A percentile compares a stretch with the other conserved stretches of the same genome.
Evolutionary conservation across 331 rosid genomes (phyloP).

Genomic region (Cydonia oblonga): DNA sequence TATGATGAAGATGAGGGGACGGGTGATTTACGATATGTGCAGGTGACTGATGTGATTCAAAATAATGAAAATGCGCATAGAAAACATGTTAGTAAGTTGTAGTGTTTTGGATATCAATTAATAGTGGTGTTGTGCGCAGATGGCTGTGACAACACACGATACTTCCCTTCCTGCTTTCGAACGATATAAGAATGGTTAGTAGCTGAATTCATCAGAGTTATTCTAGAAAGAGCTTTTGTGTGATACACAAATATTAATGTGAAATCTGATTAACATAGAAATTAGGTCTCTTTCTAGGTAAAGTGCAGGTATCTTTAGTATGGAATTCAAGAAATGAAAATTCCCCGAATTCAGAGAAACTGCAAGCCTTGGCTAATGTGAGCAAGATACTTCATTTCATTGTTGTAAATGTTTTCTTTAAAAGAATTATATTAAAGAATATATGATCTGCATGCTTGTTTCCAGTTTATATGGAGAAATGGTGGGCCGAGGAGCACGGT

Average conservation of each 20-base stretch:
- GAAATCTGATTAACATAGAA: background rate
- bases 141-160: constrained; percentile 87
- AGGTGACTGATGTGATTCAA: constrained; percentile 32
- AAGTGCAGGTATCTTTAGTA: constrained; percentile 82
- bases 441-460: background rate
- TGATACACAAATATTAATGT: background rate
- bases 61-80: background rate
- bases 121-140: constrained; percentile 37
- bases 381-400: constrained; percentile 10
- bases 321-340: constrained; percentile 89
- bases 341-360: constrained; percentile 47
- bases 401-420: background rate
- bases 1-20: constrained; percentile 81
- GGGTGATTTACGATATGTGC: constrained; percentile 79
- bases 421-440: background rate
- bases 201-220: background rate
- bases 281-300: constrained; percentile 40
- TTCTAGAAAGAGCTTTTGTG: background rate
- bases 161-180: constrained; percentile 70
- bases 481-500: constrained; percentile 60
- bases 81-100: background rate
- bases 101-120: constrained; percentile 1
- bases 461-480: constrained; percentile 77
- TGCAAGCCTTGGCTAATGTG: constrained; percentile 67
- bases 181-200: constrained; percentile 68